A percentile compares a stretch with the other conserved stretches of the same genome.
Conservation (phyloP, 2,329 filamentous ascomycete genomes). For the Rutstroemia sydowiana region DNA sequence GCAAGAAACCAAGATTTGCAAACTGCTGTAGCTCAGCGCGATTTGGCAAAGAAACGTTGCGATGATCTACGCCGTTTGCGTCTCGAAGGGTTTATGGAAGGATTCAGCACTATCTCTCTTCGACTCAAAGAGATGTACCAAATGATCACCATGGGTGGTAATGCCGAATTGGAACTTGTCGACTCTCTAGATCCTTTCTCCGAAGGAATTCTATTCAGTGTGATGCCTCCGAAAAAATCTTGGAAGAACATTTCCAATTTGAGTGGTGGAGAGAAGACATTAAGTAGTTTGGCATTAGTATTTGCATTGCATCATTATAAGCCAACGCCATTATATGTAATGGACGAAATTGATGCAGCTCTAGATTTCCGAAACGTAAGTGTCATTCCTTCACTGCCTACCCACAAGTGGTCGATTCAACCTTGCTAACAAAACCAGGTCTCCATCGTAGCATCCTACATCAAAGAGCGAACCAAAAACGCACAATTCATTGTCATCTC, state of each 20-base stretch:
- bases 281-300: constrained; percentile 88
- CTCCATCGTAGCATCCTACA: constrained; percentile 96
- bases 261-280: constrained; percentile 93
- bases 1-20: constrained; percentile 78
- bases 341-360: constrained; percentile 99
- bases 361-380: constrained; percentile 95
- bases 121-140: constrained; percentile 99
- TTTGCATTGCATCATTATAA: constrained; percentile 98
- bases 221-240: constrained; percentile 99
- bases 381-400: constrained; percentile 22
- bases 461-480: constrained; percentile 98
- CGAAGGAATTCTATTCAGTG: constrained; percentile 92
- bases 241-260: constrained; percentile 99
- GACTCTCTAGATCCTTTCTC: constrained; percentile 95
- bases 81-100: constrained; percentile 96
- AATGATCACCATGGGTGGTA: constrained; percentile 99
- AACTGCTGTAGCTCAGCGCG: constrained; percentile 67
- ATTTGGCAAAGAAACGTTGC: constrained; percentile 82
- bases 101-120: constrained; percentile 87
- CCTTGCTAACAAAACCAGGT: constrained; percentile 42
- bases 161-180: constrained; percentile 93
- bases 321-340: constrained; percentile 94
- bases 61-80: constrained; percentile 87
- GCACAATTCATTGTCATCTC: constrained; percentile 99
- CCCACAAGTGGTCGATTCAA: background rate